These are phyloP conservation scores for Spinacia oleracea DNA, from an alignment of 179 eudicot genomes.

Conservation along the genomic window DNA sequence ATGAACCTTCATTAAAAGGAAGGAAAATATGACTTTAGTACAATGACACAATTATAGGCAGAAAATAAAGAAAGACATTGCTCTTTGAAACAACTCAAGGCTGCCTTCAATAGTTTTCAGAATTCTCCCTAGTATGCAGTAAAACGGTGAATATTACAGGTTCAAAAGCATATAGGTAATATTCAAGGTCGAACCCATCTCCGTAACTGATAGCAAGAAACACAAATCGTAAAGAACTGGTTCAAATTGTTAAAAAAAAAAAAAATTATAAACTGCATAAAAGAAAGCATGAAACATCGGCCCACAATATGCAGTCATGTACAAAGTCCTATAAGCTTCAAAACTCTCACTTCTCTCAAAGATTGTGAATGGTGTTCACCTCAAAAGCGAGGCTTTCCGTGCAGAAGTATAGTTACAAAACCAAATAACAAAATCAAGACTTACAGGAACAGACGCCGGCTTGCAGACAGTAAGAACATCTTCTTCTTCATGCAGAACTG, in stretches of 20 bases:
- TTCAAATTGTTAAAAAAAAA: background rate
- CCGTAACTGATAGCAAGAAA: background rate
- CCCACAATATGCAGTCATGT: background rate
- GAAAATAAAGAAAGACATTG: constrained; percentile 12
- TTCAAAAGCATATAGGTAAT: background rate
- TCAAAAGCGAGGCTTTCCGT: background rate
- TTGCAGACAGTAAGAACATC: constrained; percentile 88
- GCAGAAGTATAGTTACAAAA: background rate
- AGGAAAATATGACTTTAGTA: background rate
- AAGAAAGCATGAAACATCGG: background rate
- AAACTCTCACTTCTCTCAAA: background rate
- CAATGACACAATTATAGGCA: background rate
- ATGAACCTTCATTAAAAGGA: constrained; percentile 62
- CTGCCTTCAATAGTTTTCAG: background rate
- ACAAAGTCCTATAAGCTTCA: background rate
- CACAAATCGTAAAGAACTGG: background rate
- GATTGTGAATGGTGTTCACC: background rate
- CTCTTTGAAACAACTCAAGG: background rate
- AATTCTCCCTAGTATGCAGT: background rate
- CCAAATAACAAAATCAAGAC: constrained; percentile 25
- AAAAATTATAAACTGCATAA: background rate
- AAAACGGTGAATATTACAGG: constrained; percentile 10
- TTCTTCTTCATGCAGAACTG: constrained; percentile 67
- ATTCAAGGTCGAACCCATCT: background rate
- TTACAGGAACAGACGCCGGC: constrained; percentile 95